phyloP scores from a whole-genome alignment of 371 early-diverging fungal species.

The Mortierella sp. region DNA sequence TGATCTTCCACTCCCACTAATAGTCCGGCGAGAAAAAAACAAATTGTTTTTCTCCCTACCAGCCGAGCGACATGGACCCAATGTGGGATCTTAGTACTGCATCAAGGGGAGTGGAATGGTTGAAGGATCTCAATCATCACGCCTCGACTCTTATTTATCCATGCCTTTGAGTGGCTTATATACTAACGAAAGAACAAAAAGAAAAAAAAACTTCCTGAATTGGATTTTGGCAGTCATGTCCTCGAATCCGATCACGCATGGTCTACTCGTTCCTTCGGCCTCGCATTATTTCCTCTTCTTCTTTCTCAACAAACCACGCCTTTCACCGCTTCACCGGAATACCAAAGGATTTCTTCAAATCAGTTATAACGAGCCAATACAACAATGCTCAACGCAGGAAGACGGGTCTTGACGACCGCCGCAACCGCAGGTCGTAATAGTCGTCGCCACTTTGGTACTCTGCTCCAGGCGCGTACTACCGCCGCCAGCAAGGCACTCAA shows the following conservation, averaged over 20 bases:
- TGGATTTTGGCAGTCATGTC: no score
- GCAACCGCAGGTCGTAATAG: no score
- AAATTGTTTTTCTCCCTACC: slow-evolving; percentile 29
- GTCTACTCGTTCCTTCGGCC: no score
- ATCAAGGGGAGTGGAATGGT: slow-evolving; percentile 46
- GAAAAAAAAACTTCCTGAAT: no score
- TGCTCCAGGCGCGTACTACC: background rate
- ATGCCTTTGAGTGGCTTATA: slow-evolving; percentile 14
- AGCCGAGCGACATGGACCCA: slow-evolving; percentile 59
- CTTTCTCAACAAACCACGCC: no score
- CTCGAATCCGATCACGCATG: no score
- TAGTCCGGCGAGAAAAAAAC: slow-evolving; percentile 39
- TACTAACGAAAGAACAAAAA: background rate
- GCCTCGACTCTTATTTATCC: background rate
- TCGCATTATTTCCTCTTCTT: no score
- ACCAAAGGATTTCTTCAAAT: no score
- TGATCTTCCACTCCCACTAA: slow-evolving; percentile 47
- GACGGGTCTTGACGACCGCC: background rate
- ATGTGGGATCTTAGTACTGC: slow-evolving; percentile 54
- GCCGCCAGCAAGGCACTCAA: background rate
- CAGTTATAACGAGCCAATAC: no score
- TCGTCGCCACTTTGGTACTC: background rate
- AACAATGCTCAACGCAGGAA: slow-evolving; percentile 4
- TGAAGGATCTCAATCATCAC: slow-evolving; percentile 2
- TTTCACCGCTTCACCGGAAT: no score